Base-by-base conservation (phyloP, 495 filamentous ascomycete genomes). In the Cryomyces antarcticus region DNA sequence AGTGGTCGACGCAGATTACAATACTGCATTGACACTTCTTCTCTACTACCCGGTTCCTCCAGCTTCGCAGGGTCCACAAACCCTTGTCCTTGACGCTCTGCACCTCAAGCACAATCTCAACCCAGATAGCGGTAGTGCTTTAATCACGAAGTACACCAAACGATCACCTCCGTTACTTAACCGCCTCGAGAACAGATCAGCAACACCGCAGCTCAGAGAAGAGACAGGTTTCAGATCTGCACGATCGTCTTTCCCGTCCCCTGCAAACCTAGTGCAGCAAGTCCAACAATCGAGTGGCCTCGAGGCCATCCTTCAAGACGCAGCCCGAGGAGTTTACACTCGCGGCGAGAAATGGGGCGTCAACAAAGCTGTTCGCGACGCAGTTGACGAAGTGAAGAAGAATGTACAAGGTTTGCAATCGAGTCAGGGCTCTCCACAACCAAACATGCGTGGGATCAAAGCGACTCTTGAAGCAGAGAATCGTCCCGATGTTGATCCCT, bases 1-100 rank as follows among this genome's bases (percentile, higher is more conserved):
- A 93, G 82, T 97, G 27, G 62, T 96, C 31, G 71, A 77, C 42
- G 76, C 82, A 5, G 86, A 96, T 56, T 87, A 93, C 54, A 87
- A 84, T 11, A 70, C 72, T 28, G 85, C 82, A 5, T 61, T 95
- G 37, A 81, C 80, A 38, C 63, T 92, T 4, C 61, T 95, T 29
- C 68, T 95, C 1, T 81, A 80, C 45, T 96, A 95, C 52, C 80
- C 80, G 10, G 68, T 72, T 5, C 78, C 49, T 10, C 37, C 80
- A 2, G 61, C 67, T 5, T 73, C 74, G 11, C 61, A 78, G 50
- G 65, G 71, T 1, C 77, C 89, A 11, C 68, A 77, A 49, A 82
- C 75, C 2, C 83, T 95, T 48, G 77, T 93, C 24, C 67, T 80
- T 37, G 89, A 97, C 60, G 89, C 83, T n/a, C 57, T 93, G 6